These are phyloP conservation scores for Cyphellophora europaea DNA, from an alignment of 2,329 filamentous ascomycete species.

Conservation along the genomic window DNA sequence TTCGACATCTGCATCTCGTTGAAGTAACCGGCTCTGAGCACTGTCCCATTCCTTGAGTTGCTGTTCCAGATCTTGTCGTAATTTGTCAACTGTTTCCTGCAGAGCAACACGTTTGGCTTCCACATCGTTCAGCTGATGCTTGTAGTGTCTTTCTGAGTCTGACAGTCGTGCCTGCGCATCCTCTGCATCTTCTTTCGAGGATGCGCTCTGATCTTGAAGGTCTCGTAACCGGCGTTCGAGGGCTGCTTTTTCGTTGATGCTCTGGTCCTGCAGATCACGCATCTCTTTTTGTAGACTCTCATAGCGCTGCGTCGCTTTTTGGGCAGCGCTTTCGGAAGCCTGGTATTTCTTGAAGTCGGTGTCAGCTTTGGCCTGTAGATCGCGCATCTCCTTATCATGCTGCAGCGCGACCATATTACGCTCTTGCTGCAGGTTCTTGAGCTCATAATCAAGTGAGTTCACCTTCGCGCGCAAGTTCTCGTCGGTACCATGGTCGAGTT, in stretches of 20 bases:
- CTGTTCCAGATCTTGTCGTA: slow-evolving; percentile 45
- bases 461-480: slow-evolving; percentile 86
- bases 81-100: slow-evolving; percentile 43
- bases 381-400: slow-evolving; percentile 74
- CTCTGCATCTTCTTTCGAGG: slow-evolving; percentile 71
- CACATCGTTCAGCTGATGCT: slow-evolving; percentile 49
- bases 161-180: slow-evolving; percentile 70
- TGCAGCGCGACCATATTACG: slow-evolving; percentile 69
- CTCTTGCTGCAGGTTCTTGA: slow-evolving; percentile 80
- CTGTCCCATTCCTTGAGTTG: slow-evolving; percentile 47
- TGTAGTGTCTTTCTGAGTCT: slow-evolving; percentile 57
- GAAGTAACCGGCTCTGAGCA: slow-evolving; percentile 56
- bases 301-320: slow-evolving; percentile 43
- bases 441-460: slow-evolving; percentile 76
- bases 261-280: slow-evolving; percentile 44
- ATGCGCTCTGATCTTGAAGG: slow-evolving; percentile 60
- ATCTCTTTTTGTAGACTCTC: slow-evolving; percentile 46
- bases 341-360: slow-evolving; percentile 66
- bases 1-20: slow-evolving; percentile 62
- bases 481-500: slow-evolving; percentile 27
- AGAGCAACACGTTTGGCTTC: slow-evolving; percentile 52
- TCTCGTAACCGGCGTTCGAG: slow-evolving; percentile 47
- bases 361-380: slow-evolving; percentile 70
- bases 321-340: slow-evolving; percentile 44
- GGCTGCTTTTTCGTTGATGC: slow-evolving; percentile 45